Percentiles rank a stretch among this genome's conserved stretches.
These are phyloP conservation scores for Penicillium brasilianum DNA, from an alignment of 2,329 filamentous ascomycete genomes.

Conservation along the genomic window DNA sequence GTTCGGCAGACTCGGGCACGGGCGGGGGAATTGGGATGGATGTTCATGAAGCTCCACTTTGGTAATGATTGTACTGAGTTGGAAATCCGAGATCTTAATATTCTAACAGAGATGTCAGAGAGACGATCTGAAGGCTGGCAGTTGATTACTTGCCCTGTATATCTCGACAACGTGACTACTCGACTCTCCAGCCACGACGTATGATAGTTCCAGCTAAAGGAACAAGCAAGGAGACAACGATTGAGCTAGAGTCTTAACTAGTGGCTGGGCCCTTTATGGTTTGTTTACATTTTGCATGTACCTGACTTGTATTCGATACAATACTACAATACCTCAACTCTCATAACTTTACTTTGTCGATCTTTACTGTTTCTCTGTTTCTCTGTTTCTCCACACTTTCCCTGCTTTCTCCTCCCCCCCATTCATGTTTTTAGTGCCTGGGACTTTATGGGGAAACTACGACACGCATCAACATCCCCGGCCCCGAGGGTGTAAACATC, in stretches of 20 bases:
- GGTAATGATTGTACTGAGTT: not conserved
- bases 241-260: not conserved
- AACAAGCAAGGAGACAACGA: not conserved
- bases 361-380: constrained; percentile 16
- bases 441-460: constrained; percentile 10
- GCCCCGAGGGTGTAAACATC: not conserved
- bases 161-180: not conserved
- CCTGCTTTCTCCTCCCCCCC: constrained; percentile 6
- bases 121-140: not conserved
- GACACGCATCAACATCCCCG: constrained; percentile 1
- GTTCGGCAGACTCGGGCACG: constrained; percentile 5
- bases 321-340: not conserved
- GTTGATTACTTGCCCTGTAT: not conserved
- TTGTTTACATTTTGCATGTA: not conserved
- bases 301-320: not conserved
- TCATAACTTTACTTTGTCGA: constrained; percentile 3
- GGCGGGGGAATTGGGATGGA: no score
- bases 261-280: not conserved
- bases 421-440: constrained; percentile 4
- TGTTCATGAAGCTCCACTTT: no score
- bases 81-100: no score
- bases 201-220: not conserved
- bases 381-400: constrained; percentile 9
- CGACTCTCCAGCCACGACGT: not conserved
- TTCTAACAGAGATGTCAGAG: not conserved